phyloP scores from a whole-genome alignment of 2,329 filamentous ascomycete species.

The Phaeoacremonium minimum region DNA sequence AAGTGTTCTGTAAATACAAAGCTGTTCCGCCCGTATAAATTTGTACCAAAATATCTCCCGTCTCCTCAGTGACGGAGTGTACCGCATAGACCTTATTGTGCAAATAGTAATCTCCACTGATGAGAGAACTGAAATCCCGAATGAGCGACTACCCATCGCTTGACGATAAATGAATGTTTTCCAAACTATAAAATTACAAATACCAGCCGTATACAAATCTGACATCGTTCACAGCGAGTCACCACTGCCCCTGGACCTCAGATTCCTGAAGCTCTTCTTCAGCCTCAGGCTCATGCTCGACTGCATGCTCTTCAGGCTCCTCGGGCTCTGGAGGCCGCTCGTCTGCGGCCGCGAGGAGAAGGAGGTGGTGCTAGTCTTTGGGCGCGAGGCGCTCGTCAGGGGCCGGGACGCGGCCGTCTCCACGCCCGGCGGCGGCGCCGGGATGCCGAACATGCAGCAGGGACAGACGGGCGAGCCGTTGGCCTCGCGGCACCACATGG shows the following conservation, averaged over 20 bases:
- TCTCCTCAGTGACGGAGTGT: too few relatives aligned
- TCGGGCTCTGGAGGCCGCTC: neutral
- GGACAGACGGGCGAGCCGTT: neutral
- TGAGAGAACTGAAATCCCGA: too few relatives aligned
- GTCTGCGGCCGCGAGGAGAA: neutral
- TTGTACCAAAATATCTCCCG: too few relatives aligned
- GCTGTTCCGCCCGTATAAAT: too few relatives aligned
- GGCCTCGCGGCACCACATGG: conserved; percentile 1
- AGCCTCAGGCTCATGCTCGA: conserved; percentile 1
- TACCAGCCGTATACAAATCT: too few relatives aligned
- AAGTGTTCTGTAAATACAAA: too few relatives aligned
- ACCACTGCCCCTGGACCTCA: neutral
- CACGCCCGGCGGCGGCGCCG: conserved; percentile 1
- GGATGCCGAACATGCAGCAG: conserved; percentile 3
- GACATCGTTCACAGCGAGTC: too few relatives aligned
- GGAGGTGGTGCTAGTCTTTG: neutral
- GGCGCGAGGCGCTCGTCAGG: neutral
- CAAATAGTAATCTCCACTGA: too few relatives aligned
- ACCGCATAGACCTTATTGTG: too few relatives aligned
- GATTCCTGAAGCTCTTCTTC: conserved; percentile 4
- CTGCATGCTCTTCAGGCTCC: neutral
- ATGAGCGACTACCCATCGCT: too few relatives aligned
- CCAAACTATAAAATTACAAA: too few relatives aligned
- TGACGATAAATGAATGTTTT: too few relatives aligned
- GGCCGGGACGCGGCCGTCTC: neutral